Evolutionary conservation across 108 stramenopile genomes (phyloP), one percentile per base, ranked within the genome.

Genomic region (Aurantiochytrium sp.): DNA sequence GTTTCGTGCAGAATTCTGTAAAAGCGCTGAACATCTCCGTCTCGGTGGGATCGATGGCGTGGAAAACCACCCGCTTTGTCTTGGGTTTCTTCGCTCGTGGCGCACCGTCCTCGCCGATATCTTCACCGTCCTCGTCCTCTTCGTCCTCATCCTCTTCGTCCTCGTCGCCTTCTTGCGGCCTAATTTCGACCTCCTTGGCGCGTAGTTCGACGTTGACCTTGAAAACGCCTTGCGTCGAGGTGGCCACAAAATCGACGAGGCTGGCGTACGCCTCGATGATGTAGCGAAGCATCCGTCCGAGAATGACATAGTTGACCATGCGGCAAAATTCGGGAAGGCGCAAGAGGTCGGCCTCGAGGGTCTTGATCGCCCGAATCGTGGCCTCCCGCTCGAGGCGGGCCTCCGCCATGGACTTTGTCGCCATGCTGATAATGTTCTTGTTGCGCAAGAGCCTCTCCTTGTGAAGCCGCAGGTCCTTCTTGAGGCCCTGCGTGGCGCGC

Each of bases 321-420:
- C 73, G 73, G 39, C 73, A 81, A 81, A 81, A 48, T 6, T 41
- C 73, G 6, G 42, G 73, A 48, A 81, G 73, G 1, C 73, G 73
- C 45, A 41, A 24, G 27, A 81, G 45, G 1, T 81, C 73, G 42
- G 6, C 12, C 32, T 81, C 73, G 42, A 81, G 39, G 1, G 39
- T 81, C 42, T 42, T 41, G 30, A 81, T 81, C 3, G 39, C 45
- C 17, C 30, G 21, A 30, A 81, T 48, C 8, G 45, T 81, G 21
- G n/a, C 32, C 45, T 81, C 73, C 73, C 24, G 8, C 39, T 81
- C 73, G 8, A 48, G n/a, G 10, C 73, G 39, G 6, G 73, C 73
- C 73, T 81, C 73, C 21, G 45, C 73, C 73, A 81, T 81, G 73
- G 42, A 48, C 4, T 81, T 81, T 37, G 73, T 81, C 8, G 73